phyloP scores from a whole-genome alignment of 305 asterid genomes.

The Euphrasia arctica region DNA sequence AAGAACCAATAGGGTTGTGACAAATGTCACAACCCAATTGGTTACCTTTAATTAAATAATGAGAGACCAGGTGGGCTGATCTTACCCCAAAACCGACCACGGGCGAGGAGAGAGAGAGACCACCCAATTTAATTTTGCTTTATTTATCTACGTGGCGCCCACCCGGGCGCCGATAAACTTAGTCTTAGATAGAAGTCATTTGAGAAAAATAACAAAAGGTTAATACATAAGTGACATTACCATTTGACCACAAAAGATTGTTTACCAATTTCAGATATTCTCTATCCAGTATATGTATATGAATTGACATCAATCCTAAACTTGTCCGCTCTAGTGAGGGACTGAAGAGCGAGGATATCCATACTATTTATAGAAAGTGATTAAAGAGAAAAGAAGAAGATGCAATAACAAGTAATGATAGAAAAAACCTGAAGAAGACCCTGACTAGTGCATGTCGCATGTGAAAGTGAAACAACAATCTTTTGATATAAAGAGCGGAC shows the following conservation, averaged over 20 bases:
- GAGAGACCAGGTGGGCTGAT: no score
- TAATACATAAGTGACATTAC: not conserved
- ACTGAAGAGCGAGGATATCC: not conserved
- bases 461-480: slow-evolving; percentile 81
- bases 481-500: slow-evolving; percentile 93
- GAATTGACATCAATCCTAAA: not conserved
- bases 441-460: slow-evolving; percentile 99
- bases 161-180: no score
- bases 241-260: not conserved
- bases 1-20: no score
- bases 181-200: no score
- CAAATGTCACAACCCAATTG: no score
- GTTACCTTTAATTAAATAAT: no score
- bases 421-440: slow-evolving; percentile 97
- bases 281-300: not conserved
- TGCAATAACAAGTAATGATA: slow-evolving; percentile 22
- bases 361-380: not conserved
- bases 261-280: not conserved
- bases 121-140: no score
- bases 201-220: no score
- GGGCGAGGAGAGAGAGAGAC: no score
- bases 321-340: slow-evolving; percentile 9
- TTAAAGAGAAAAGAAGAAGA: not conserved
- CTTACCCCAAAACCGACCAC: no score
- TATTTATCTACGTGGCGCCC: no score